Percentiles rank a stretch among this genome's conserved stretches.
phyloP scores from a whole-genome alignment of 2,329 filamentous ascomycete genomes.

The Penicillium sp. region DNA sequence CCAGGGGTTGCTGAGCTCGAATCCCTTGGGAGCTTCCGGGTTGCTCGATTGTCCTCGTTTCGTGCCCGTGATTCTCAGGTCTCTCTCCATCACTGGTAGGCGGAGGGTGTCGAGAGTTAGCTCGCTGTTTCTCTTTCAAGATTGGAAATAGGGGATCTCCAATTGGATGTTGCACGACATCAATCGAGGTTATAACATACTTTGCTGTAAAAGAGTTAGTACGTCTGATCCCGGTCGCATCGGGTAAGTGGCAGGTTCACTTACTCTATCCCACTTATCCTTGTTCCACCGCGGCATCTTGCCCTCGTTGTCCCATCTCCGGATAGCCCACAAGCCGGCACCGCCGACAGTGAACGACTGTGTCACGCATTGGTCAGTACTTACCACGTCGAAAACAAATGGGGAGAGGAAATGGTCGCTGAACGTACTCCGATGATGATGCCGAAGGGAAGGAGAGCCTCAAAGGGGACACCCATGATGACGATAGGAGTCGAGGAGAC shows the following conservation, averaged over 20 bases:
- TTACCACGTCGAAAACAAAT: too few species aligned
- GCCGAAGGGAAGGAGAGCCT: slow-evolving; percentile 56
- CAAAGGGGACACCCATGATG: slow-evolving; percentile 58
- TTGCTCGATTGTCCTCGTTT: slow-evolving; percentile 55
- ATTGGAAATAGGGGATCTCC: too few species aligned
- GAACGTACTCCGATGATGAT: slow-evolving; percentile 52
- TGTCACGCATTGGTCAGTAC: too few species aligned
- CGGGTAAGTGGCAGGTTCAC: slow-evolving; percentile 30
- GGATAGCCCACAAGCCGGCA: too few species aligned
- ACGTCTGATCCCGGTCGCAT: too few species aligned
- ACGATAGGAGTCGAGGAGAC: too few species aligned
- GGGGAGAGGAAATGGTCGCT: too few species aligned
- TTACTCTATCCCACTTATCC: slow-evolving; percentile 58
- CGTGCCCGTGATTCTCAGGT: slow-evolving; percentile 54
- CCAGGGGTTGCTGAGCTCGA: slow-evolving; percentile 61
- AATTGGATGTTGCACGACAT: too few species aligned
- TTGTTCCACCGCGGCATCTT: slow-evolving; percentile 53
- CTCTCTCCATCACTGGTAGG: slow-evolving; percentile 65
- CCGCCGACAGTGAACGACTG: slow-evolving; percentile 37
- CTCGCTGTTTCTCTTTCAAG: too few species aligned
- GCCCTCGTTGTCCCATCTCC: slow-evolving; percentile 56
- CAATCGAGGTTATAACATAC: too few species aligned
- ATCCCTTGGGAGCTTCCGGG: slow-evolving; percentile 50
- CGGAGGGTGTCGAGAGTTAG: too few species aligned
- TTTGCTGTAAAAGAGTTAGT: slow-evolving; percentile 46